Evolutionary conservation across 2,329 filamentous ascomycete species (phyloP).

Genomic region (Xylariaceae sp.): DNA sequence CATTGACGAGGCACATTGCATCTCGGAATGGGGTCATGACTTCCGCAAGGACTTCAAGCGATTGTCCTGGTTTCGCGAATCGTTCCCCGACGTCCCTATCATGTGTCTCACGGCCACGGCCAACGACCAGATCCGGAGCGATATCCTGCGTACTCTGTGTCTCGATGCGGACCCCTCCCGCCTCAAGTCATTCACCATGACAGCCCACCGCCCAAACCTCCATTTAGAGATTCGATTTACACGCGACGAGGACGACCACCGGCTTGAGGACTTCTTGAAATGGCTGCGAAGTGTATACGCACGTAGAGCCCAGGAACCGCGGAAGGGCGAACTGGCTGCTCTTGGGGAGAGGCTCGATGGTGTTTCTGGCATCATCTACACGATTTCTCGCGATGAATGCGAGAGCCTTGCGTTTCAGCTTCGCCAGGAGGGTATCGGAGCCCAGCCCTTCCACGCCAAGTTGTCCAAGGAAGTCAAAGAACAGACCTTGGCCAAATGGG

Average conservation of each 20-base stretch:
- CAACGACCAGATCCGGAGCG: conserved; percentile 71
- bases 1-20: conserved; percentile 93
- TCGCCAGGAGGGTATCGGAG: conserved; percentile 63
- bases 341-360: conserved; percentile 53
- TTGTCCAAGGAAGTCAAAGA: conserved; percentile 63
- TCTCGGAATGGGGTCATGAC: conserved; percentile 97
- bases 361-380: conserved; percentile 76
- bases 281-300: conserved; percentile 73
- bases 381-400: conserved; percentile 67
- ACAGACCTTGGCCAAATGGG: conserved; percentile 65
- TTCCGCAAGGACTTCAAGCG: conserved; percentile 90
- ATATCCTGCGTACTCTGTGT: conserved; percentile 71
- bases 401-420: conserved; percentile 63
- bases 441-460: conserved; percentile 67
- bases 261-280: conserved; percentile 64
- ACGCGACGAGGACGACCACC: conserved; percentile 64
- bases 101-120: conserved; percentile 92
- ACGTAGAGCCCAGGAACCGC: conserved; percentile 56
- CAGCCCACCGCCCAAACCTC: conserved; percentile 75
- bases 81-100: conserved; percentile 79
- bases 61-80: conserved; percentile 76
- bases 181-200: conserved; percentile 75
- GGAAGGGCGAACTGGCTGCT: conserved; percentile 53
- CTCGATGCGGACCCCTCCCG: conserved; percentile 53
- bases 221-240: conserved; percentile 88